These are phyloP conservation scores for Alloteropsis angusta DNA, from an alignment of 202 grass and related monocot species.

Conservation along the genomic window DNA sequence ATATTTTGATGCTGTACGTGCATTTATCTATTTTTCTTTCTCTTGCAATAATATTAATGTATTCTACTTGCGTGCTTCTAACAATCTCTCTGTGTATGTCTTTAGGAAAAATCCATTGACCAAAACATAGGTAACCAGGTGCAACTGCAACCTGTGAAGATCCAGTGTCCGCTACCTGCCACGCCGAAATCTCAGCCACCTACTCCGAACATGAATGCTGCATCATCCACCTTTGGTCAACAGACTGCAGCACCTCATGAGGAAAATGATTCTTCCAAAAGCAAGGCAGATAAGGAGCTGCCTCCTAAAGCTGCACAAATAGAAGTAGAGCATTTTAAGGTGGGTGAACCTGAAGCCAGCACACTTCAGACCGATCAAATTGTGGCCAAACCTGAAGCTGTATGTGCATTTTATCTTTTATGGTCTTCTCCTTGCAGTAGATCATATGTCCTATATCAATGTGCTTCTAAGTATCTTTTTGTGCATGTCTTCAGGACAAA, in stretches of 20 bases:
- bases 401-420: conserved; percentile 29
- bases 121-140: conserved; percentile 16
- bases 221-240: not conserved
- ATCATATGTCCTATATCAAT: not conserved
- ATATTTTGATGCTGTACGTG: conserved; percentile 75
- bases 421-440: not conserved
- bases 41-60: not conserved
- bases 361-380: not conserved
- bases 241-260: conserved; percentile 1
- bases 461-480: not conserved
- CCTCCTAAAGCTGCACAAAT: not conserved
- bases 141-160: conserved; percentile 17
- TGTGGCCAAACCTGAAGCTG: conserved; percentile 26
- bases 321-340: not conserved
- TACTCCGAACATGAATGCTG: not conserved
- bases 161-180: not conserved
- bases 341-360: not conserved
- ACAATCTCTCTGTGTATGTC: not conserved
- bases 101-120: conserved; percentile 34
- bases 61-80: not conserved
- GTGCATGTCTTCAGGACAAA: conserved; percentile 27
- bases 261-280: not conserved
- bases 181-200: conserved; percentile 8
- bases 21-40: conserved; percentile 1
- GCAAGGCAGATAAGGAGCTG: not conserved